Evolutionary conservation across 1,284 basidiomycete genomes (phyloP).

Genomic region (Amylostereum areolatum): DNA sequence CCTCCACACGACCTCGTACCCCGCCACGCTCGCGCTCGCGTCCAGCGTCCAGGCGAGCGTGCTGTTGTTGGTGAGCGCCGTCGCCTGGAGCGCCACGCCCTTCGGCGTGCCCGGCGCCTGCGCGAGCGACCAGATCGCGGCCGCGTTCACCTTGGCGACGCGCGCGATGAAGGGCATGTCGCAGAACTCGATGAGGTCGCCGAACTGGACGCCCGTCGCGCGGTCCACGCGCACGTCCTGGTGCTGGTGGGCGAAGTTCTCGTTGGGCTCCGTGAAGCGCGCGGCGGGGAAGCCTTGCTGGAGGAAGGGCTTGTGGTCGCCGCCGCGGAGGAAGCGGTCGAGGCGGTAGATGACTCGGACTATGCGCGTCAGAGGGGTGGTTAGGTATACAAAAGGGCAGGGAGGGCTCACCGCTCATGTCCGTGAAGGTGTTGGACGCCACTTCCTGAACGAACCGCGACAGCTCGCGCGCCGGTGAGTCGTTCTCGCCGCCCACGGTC

Average conservation of each 20-base stretch:
- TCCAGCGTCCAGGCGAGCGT: constrained; percentile 41
- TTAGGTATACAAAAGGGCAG: neutral
- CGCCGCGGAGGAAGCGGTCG: constrained; percentile 46
- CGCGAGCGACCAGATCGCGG: constrained; percentile 46
- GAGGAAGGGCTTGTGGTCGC: constrained; percentile 49
- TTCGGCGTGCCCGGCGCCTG: constrained; percentile 47
- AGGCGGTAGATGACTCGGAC: constrained; percentile 43
- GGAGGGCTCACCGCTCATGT: constrained; percentile 38
- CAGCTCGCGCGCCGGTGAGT: constrained; percentile 43
- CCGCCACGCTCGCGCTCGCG: constrained; percentile 26
- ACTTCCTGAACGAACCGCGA: constrained; percentile 46
- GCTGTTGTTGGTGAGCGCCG: constrained; percentile 45
- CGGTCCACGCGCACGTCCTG: constrained; percentile 43
- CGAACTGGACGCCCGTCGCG: constrained; percentile 41
- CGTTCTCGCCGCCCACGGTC: constrained; percentile 45
- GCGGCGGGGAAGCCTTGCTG: constrained; percentile 42
- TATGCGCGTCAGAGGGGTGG: constrained; percentile 12
- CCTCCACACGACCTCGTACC: constrained; percentile 49
- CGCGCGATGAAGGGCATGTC: constrained; percentile 45
- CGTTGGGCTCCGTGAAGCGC: constrained; percentile 49
- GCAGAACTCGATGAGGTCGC: constrained; percentile 45
- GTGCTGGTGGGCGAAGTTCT: constrained; percentile 52
- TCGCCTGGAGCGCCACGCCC: constrained; percentile 38
- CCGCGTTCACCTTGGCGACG: constrained; percentile 46
- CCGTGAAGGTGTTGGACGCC: constrained; percentile 36